Conservation (phyloP, 2,329 filamentous ascomycete species). For the Pseudocercospora eumusae region DNA sequence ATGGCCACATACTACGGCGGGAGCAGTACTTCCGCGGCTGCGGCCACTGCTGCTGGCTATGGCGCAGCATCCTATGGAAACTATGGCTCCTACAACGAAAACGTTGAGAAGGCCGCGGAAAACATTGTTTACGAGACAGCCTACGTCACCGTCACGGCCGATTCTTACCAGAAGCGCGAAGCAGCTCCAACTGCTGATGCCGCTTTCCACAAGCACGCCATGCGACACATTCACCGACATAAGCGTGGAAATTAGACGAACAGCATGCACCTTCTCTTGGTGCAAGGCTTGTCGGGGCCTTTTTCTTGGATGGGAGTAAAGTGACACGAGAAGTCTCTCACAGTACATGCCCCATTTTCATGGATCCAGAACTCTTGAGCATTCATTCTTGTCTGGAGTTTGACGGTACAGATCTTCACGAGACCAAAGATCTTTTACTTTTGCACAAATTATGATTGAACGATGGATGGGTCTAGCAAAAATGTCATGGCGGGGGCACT, state of each 20-base stretch:
- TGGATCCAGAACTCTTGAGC: not conserved
- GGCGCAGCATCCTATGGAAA: not conserved
- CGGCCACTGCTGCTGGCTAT: not conserved
- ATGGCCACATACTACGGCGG: constrained; percentile 10
- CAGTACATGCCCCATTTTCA: not conserved
- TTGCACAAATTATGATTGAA: constrained; percentile 1
- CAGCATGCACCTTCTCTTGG: not conserved
- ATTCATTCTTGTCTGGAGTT: no score
- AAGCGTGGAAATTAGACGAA: constrained; percentile 11
- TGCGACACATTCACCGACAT: constrained; percentile 14
- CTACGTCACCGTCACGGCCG: constrained; percentile 21
- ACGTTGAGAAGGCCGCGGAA: constrained; percentile 5
- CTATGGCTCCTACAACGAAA: constrained; percentile 1
- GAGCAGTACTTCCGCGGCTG: constrained; percentile 1
- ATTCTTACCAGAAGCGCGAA: constrained; percentile 17
- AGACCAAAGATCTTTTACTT: not conserved
- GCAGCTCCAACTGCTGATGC: constrained; percentile 17
- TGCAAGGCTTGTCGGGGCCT: not conserved
- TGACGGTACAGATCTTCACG: constrained; percentile 1
- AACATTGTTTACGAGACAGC: constrained; percentile 22
- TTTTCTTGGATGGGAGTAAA: not conserved
- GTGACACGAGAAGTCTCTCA: not conserved
- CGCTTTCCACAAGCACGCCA: constrained; percentile 15
- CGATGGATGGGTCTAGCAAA: not conserved
- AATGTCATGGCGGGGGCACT: not conserved